Conservation (phyloP, 208 protist genomes). For the Wallacemonas rigidus region DNA sequence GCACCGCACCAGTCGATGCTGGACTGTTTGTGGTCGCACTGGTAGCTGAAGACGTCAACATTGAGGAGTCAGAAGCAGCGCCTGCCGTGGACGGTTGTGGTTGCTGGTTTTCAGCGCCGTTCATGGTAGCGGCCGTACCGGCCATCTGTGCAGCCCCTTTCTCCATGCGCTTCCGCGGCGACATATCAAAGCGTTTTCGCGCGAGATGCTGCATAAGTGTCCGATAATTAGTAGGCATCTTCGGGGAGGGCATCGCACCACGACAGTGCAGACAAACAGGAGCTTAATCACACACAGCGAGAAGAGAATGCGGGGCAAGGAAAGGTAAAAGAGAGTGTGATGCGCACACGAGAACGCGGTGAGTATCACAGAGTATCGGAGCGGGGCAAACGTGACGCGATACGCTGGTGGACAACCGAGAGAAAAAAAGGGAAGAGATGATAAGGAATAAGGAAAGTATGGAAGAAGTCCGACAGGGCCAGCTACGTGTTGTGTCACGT, state of each 20-base stretch:
- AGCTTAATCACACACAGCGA: neutral
- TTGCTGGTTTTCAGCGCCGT: neutral
- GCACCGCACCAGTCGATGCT: too few species aligned
- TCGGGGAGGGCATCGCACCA: neutral
- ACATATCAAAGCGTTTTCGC: conserved; percentile 29
- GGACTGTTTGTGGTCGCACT: too few species aligned
- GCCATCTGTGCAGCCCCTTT: conserved; percentile 11
- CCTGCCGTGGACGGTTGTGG: neutral
- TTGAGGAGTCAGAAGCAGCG: conserved; percentile 5
- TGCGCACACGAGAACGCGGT: too few species aligned
- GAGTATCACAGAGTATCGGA: too few species aligned
- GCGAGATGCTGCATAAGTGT: conserved; percentile 29
- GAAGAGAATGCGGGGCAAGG: neutral
- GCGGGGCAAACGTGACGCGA: too few species aligned
- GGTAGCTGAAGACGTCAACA: too few species aligned
- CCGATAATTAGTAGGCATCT: conserved; percentile 8
- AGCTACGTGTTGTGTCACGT: too few species aligned
- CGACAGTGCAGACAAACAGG: too few species aligned
- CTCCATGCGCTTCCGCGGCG: conserved; percentile 30
- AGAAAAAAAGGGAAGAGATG: neutral
- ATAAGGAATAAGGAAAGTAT: neutral
- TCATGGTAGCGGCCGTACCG: neutral
- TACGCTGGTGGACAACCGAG: too few species aligned
- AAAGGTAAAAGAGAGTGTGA: neutral
- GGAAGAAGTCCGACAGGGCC: neutral